Evolutionary conservation across 495 filamentous ascomycete species (phyloP).

Genomic region (Penicilliopsis zonata): DNA sequence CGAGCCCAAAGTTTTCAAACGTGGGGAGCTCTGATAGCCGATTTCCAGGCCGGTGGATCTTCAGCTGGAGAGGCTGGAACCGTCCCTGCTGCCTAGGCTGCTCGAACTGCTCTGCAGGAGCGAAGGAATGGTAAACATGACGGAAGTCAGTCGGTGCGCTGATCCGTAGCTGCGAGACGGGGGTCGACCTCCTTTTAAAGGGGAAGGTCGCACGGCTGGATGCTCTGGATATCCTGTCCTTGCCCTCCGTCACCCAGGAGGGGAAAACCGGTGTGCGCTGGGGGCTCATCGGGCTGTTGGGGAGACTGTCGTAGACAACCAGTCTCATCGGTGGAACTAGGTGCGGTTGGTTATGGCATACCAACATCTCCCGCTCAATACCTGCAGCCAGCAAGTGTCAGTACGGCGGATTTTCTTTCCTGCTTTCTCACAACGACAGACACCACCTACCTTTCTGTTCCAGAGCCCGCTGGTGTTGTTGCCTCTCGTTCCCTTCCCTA

Average conservation of each 20-base stretch:
- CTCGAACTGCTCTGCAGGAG: constrained; percentile 13
- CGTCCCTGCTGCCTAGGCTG: constrained; percentile 6
- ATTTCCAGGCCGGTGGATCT: constrained; percentile 55
- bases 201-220: constrained; percentile 41
- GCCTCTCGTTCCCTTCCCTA: constrained; percentile 14
- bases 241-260: constrained; percentile 30
- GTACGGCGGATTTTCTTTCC: constrained; percentile 3
- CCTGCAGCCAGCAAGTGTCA: constrained; percentile 7
- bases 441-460: constrained; percentile 14
- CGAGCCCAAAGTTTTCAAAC: constrained; percentile 25
- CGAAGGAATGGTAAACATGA: constrained; percentile 23
- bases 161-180: constrained; percentile 30
- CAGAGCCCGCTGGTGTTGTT: constrained; percentile 10
- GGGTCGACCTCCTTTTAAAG: constrained; percentile 30
- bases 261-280: constrained; percentile 21
- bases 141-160: constrained; percentile 43
- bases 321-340: constrained; percentile 35
- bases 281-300: constrained; percentile 16
- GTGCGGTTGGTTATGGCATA: constrained; percentile 39
- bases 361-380: constrained; percentile 32
- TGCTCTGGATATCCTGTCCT: constrained; percentile 31
- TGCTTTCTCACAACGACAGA: background rate
- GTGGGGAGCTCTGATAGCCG: constrained; percentile 47
- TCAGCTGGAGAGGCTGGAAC: constrained; percentile 65
- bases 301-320: constrained; percentile 25